Conservation (phyloP, 495 filamentous ascomycete genomes). For the Xylaria flabelliformis region DNA sequence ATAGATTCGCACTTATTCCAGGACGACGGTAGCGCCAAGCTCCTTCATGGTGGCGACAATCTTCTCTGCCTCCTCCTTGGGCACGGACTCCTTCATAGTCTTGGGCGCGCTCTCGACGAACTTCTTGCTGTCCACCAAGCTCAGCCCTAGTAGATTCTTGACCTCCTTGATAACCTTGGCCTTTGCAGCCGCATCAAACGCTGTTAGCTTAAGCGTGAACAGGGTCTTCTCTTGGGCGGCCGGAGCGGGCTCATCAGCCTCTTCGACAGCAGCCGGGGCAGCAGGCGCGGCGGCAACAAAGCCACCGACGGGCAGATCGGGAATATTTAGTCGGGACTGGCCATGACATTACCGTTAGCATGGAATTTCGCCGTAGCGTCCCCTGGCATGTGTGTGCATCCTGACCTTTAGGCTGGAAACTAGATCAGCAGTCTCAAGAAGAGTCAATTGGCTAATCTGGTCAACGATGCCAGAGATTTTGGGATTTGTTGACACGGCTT, state of each 20-base stretch:
- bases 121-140: slow-evolving; percentile 99
- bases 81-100: slow-evolving; percentile 96
- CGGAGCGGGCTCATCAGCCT: slow-evolving; percentile 85
- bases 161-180: slow-evolving; percentile 99
- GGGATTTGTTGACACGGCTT: slow-evolving; percentile 70
- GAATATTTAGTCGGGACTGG: slow-evolving; percentile 94
- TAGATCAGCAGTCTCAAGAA: slow-evolving; percentile 95
- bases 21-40: slow-evolving; percentile 81
- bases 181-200: slow-evolving; percentile 86
- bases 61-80: slow-evolving; percentile 99
- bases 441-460: slow-evolving; percentile 96
- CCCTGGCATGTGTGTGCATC: slow-evolving; percentile 30
- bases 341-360: slow-evolving; percentile 34
- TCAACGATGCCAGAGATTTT: slow-evolving; percentile 95
- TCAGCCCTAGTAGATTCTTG: slow-evolving; percentile 92
- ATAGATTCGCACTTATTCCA: slow-evolving; percentile 70
- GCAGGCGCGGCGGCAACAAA: slow-evolving; percentile 64
- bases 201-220: slow-evolving; percentile 91
- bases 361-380: neutral
- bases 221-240: slow-evolving; percentile 92
- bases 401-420: slow-evolving; percentile 85
- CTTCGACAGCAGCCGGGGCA: slow-evolving; percentile 64
- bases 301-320: slow-evolving; percentile 92
- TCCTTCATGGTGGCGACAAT: slow-evolving; percentile 92
- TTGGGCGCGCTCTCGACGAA: slow-evolving; percentile 98